A percentile compares a stretch with the other conserved stretches of the same genome.
phyloP scores from a whole-genome alignment of 164 flowering plant genomes.

The Echeveria elegans region DNA sequence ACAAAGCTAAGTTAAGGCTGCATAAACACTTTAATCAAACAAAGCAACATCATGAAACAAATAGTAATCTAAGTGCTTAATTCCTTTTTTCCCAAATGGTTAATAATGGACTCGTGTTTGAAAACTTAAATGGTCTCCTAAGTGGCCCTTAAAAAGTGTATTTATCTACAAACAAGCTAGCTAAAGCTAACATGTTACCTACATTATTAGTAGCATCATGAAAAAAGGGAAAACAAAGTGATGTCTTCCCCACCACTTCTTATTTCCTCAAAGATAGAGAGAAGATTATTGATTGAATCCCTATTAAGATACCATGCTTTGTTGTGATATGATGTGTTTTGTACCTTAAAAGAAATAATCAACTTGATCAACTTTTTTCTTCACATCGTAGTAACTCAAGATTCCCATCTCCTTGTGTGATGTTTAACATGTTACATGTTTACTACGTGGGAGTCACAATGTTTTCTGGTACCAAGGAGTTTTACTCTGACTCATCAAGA shows the following conservation, averaged over 20 bases:
- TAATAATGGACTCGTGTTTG: slow-evolving; percentile 2
- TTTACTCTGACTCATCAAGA: no score
- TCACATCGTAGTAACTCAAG: not conserved
- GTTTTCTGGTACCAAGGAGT: no score
- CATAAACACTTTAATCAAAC: not conserved
- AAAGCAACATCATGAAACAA: not conserved
- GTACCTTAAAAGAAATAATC: not conserved
- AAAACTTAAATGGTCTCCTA: not conserved
- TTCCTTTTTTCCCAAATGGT: not conserved
- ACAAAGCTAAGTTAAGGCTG: not conserved
- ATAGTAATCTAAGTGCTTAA: slow-evolving; percentile 2
- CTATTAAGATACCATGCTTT: slow-evolving; percentile 4
- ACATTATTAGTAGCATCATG: slow-evolving; percentile 5
- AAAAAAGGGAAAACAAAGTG: not conserved
- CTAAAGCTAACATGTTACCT: not conserved
- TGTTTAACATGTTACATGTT: not conserved
- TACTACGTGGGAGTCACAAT: no score
- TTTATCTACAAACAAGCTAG: slow-evolving; percentile 3
- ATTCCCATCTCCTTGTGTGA: not conserved
- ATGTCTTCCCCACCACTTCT: not conserved
- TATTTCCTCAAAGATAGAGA: not conserved
- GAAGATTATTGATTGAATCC: not conserved
- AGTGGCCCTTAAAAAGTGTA: slow-evolving; percentile 2
- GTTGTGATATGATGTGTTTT: slow-evolving; percentile 5
- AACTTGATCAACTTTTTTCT: not conserved